A percentile compares a stretch with the other conserved stretches of the same genome.
These are phyloP conservation scores for Suillus sp. DNA, from an alignment of 768 basidiomycete genomes.

Conservation along the genomic window DNA sequence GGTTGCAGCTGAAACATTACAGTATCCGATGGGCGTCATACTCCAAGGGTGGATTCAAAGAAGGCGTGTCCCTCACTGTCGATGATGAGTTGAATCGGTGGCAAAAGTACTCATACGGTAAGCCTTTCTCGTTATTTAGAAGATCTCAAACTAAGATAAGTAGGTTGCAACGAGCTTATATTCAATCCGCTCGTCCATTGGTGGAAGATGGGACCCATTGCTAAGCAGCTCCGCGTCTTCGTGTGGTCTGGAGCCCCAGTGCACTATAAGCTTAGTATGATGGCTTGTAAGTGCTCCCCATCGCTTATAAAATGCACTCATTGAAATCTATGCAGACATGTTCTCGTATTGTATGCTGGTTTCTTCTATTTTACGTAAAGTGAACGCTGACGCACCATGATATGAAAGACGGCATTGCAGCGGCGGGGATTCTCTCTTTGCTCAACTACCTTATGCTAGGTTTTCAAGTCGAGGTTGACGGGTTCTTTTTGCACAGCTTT, in stretches of 20 bases:
- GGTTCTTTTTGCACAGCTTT: conserved; percentile 70
- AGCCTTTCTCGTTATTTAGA: conserved; percentile 40
- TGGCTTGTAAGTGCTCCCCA: conserved; percentile 54
- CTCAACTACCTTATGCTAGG: conserved; percentile 75
- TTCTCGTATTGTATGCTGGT: conserved; percentile 44
- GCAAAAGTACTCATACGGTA: conserved; percentile 82
- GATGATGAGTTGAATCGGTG: conserved; percentile 87
- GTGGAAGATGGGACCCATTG: conserved; percentile 78
- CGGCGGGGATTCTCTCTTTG: conserved; percentile 59
- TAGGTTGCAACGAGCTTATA: conserved; percentile 74
- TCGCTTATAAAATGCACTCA: not conserved
- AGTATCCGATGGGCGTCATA: conserved; percentile 71
- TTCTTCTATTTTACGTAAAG: not conserved
- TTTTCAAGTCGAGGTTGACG: conserved; percentile 61
- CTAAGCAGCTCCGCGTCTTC: conserved; percentile 69
- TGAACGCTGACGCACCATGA: not conserved
- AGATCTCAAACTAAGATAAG: conserved; percentile 5
- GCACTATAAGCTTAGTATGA: conserved; percentile 78
- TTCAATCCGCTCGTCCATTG: conserved; percentile 80
- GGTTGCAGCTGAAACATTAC: conserved; percentile 29
- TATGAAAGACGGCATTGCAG: conserved; percentile 57
- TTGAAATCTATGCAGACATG: conserved; percentile 36
- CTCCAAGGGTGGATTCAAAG: conserved; percentile 82
- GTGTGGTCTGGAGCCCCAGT: conserved; percentile 70
- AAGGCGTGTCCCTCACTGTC: conserved; percentile 82